A percentile compares a stretch with the other conserved stretches of the same genome.
These are phyloP conservation scores for Tolypocladium album DNA, from an alignment of 2,329 filamentous ascomycete genomes.

Conservation along the genomic window DNA sequence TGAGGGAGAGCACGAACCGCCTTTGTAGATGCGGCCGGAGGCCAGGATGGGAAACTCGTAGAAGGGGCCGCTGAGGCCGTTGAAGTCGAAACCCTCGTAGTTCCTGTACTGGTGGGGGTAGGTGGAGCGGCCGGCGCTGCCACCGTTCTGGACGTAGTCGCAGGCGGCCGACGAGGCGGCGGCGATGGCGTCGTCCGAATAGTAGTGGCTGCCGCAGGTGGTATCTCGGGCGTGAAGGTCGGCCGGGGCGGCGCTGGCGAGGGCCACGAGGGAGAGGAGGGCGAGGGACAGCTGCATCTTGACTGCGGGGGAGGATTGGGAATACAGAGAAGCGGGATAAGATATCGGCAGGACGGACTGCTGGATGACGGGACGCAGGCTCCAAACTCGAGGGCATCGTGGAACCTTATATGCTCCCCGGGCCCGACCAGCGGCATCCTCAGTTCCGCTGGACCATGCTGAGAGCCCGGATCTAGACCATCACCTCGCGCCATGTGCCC, in stretches of 20 bases:
- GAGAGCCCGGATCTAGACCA: neutral
- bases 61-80: constrained; percentile 19
- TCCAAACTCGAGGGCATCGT: neutral
- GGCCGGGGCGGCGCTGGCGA: constrained; percentile 16
- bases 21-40: constrained; percentile 20
- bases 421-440: neutral
- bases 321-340: no score
- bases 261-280: constrained; percentile 15
- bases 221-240: constrained; percentile 12
- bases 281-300: constrained; percentile 15
- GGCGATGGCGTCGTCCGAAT: constrained; percentile 15
- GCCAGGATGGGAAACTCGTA: constrained; percentile 27
- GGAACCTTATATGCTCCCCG: neutral
- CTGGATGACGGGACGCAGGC: neutral
- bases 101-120: constrained; percentile 30
- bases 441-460: neutral
- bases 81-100: constrained; percentile 25
- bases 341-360: neutral
- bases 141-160: constrained; percentile 9
- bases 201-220: constrained; percentile 18
- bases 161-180: constrained; percentile 18
- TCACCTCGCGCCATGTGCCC: no score
- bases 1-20: constrained; percentile 16
- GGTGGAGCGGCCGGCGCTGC: constrained; percentile 15
- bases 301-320: constrained; percentile 1